phyloP scores from a whole-genome alignment of 179 eudicot species.

The Actinidia arguta region DNA sequence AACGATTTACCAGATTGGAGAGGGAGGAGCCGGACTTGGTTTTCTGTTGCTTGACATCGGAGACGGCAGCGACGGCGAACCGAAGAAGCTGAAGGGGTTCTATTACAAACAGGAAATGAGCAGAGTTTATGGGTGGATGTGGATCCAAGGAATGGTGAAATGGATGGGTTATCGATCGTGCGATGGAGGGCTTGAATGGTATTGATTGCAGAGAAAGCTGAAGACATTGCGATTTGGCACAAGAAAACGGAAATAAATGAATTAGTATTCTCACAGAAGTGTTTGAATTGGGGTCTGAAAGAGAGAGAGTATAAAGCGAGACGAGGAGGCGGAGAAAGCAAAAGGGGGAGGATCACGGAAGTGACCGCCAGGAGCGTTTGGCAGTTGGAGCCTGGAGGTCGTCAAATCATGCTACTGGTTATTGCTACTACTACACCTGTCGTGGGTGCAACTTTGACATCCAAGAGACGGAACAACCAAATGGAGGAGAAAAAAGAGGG shows the following conservation, averaged over 20 bases:
- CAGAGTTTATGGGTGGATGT: constrained; percentile 31
- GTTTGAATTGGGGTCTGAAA: neutral
- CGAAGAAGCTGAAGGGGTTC: constrained; percentile 12
- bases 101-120: neutral
- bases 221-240: constrained; percentile 1
- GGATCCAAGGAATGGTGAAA: constrained; percentile 55
- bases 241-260: neutral
- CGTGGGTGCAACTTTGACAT: neutral
- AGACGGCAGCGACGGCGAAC: constrained; percentile 41
- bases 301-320: neutral
- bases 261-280: neutral
- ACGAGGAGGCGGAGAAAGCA: constrained; percentile 19
- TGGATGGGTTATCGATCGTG: neutral
- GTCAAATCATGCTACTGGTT: neutral
- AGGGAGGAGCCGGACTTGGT: constrained; percentile 3
- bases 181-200: neutral
- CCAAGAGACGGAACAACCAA: neutral
- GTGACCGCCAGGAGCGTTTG: too few species aligned
- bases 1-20: too few species aligned
- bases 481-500: neutral
- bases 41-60: constrained; percentile 61
- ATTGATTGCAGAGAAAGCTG: constrained; percentile 11
- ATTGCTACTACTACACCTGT: neutral
- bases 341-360: too few species aligned
- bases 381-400: neutral